Conservation (phyloP, 495 filamentous ascomycete genomes). For the Penicillium mononematosum region DNA sequence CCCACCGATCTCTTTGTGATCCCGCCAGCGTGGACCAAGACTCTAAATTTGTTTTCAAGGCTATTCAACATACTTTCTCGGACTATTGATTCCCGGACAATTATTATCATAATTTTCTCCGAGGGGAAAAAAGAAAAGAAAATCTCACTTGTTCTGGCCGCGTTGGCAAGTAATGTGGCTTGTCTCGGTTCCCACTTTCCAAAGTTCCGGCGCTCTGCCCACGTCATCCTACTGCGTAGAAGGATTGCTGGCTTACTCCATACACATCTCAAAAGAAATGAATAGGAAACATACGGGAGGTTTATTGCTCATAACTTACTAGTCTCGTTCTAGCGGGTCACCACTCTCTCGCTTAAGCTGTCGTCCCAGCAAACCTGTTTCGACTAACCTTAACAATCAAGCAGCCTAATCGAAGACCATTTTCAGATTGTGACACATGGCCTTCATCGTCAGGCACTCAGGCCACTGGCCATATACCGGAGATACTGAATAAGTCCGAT, state of each 20-base stretch:
- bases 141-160: constrained; percentile 1
- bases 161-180: constrained; percentile 5
- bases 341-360: neutral
- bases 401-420: neutral
- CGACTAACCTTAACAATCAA: neutral
- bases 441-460: neutral
- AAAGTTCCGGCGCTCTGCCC: neutral
- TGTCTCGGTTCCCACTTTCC: constrained; percentile 2
- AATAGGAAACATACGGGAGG: neutral
- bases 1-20: neutral
- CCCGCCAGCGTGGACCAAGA: neutral
- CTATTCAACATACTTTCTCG: neutral
- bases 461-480: neutral
- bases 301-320: neutral
- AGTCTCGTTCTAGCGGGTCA: neutral
- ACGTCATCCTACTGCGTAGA: neutral
- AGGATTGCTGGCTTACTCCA: neutral
- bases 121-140: neutral
- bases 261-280: neutral
- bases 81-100: neutral
- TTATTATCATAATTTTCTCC: neutral
- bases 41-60: neutral
- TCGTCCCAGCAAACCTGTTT: neutral
- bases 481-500: neutral
- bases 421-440: neutral